A percentile compares a stretch with the other conserved stretches of the same genome.
Evolutionary conservation across 176 grass and related monocot genomes (phyloP).

Genomic region (Carex littledalei): DNA sequence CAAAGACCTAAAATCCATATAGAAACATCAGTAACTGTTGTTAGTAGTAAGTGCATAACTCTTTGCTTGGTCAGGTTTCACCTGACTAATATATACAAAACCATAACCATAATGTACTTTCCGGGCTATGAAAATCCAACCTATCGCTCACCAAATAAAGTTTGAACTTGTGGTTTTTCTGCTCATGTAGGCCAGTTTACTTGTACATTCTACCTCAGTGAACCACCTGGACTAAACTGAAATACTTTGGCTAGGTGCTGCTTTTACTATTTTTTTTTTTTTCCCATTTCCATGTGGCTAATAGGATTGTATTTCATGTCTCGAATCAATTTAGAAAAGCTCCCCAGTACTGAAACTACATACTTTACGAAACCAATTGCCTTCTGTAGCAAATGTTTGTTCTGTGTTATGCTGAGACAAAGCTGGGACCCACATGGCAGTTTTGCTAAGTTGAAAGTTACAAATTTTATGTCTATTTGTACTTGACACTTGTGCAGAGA

Average conservation of each 20-base stretch:
- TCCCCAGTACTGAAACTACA: not conserved
- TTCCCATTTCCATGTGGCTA: not conserved
- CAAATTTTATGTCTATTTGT: not conserved
- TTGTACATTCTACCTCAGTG: not conserved
- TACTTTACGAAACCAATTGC: not conserved
- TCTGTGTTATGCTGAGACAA: not conserved
- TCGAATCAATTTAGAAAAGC: not conserved
- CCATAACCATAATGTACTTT: not conserved
- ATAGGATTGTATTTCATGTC: not conserved
- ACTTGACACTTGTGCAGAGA: slow-evolving; percentile 35
- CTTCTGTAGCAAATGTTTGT: not conserved
- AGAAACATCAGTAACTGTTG: not conserved
- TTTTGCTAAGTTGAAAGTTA: not conserved
- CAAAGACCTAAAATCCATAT: not conserved
- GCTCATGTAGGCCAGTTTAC: not conserved
- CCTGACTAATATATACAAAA: not conserved
- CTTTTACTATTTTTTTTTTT: too few species aligned
- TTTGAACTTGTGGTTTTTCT: not conserved
- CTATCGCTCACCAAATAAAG: not conserved
- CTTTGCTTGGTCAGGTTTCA: not conserved
- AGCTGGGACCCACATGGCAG: not conserved
- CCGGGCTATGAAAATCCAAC: not conserved
- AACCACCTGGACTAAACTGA: not conserved
- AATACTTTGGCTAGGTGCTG: not conserved
- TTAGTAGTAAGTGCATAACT: not conserved